These are phyloP conservation scores for Lycium barbarum DNA, from an alignment of 257 asterid species.

Conservation along the genomic window DNA sequence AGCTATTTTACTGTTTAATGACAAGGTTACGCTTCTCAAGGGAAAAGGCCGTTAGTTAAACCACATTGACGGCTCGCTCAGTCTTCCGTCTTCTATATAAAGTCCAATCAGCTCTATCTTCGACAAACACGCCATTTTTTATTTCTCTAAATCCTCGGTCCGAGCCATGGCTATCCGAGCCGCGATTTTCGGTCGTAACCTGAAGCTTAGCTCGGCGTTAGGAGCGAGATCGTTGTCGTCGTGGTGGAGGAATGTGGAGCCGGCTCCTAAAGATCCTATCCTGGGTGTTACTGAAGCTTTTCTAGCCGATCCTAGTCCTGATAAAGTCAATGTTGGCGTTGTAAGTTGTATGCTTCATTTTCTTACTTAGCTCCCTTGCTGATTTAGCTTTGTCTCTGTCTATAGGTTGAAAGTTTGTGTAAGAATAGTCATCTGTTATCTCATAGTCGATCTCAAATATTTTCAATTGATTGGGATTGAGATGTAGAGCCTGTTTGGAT, in stretches of 20 bases:
- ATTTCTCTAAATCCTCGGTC: conserved; percentile 8
- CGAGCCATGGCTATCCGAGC: conserved; percentile 63
- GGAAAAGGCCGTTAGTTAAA: neutral
- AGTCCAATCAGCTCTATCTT: neutral
- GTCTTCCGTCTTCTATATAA: conserved; percentile 15
- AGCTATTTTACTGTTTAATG: conserved; percentile 16
- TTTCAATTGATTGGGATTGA: neutral
- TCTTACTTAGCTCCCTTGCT: too few species aligned
- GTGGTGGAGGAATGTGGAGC: conserved; percentile 93
- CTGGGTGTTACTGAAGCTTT: conserved; percentile 98
- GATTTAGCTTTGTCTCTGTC: too few species aligned
- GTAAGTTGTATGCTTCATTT: too few species aligned
- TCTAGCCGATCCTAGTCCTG: conserved; percentile 82
- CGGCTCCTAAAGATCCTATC: conserved; percentile 97
- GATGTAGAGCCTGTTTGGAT: too few species aligned
- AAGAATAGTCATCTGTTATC: too few species aligned
- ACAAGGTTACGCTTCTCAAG: conserved; percentile 28
- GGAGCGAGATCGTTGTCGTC: conserved; percentile 74
- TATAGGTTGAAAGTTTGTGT: neutral
- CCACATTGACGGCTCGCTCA: conserved; percentile 17
- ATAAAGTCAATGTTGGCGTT: conserved; percentile 96
- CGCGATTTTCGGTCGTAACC: conserved; percentile 45
- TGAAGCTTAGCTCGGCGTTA: conserved; percentile 41
- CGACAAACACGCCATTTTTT: conserved; percentile 6
- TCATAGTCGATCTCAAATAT: neutral